Percentiles rank a stretch among this genome's conserved stretches.
phyloP scores from a whole-genome alignment of 2,329 filamentous ascomycete species.

The Xylariaceae sp. region DNA sequence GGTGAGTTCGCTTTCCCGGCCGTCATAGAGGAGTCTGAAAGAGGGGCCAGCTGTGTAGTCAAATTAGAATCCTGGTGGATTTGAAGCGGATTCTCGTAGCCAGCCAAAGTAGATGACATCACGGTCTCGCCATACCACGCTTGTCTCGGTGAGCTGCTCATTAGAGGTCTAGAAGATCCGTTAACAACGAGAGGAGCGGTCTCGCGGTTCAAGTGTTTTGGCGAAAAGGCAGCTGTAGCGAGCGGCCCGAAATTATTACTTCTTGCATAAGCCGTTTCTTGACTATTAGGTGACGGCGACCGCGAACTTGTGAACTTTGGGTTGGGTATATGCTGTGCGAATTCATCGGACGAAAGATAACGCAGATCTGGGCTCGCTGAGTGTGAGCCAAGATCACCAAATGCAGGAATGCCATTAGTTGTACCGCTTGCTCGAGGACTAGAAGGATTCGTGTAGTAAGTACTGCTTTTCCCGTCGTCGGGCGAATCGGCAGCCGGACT shows the following conservation, averaged over 20 bases:
- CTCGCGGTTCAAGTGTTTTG: conserved; percentile 35
- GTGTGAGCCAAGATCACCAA: conserved; percentile 44
- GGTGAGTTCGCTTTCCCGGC: conserved; percentile 27
- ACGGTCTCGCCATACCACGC: conserved; percentile 28
- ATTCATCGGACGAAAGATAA: conserved; percentile 50
- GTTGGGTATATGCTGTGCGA: conserved; percentile 51
- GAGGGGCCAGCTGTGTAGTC: conserved; percentile 22
- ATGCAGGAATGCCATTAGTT: conserved; percentile 41
- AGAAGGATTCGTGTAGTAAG: conserved; percentile 36
- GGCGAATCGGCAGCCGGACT: conserved; percentile 42
- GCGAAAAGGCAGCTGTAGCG: conserved; percentile 38
- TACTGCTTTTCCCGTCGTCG: conserved; percentile 45
- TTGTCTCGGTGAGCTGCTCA: conserved; percentile 29
- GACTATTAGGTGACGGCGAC: conserved; percentile 50
- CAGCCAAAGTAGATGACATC: conserved; percentile 28
- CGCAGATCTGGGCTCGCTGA: conserved; percentile 39
- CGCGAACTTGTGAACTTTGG: conserved; percentile 54
- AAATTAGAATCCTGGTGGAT: conserved; percentile 35
- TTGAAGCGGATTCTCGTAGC: conserved; percentile 38
- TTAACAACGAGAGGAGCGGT: conserved; percentile 41
- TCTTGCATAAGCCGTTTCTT: conserved; percentile 37
- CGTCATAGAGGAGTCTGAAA: conserved; percentile 20
- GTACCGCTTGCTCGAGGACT: conserved; percentile 30
- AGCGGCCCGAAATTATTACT: conserved; percentile 40
- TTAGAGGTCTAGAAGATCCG: conserved; percentile 36